Evolutionary conservation across 2,329 filamentous ascomycete genomes (phyloP).

Genomic region (Sporothrix variecibatus): DNA sequence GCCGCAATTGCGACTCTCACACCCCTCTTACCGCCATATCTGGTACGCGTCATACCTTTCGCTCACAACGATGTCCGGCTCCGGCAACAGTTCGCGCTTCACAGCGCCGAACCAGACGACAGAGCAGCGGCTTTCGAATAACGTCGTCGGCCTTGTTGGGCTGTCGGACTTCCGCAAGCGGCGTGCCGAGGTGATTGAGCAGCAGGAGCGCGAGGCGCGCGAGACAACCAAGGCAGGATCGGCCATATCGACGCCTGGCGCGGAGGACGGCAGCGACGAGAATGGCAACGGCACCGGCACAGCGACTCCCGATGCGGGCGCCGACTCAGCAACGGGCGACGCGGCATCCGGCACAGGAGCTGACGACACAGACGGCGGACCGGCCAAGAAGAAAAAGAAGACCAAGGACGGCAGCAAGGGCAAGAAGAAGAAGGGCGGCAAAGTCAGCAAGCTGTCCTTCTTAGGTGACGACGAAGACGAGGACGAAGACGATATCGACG

Average conservation of each 20-base stretch:
- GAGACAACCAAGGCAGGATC: slow-evolving; percentile 51
- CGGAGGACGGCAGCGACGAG: slow-evolving; percentile 29
- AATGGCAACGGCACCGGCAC: not conserved
- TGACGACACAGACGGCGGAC: slow-evolving; percentile 37
- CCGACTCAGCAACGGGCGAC: slow-evolving; percentile 37
- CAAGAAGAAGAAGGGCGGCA: slow-evolving; percentile 45
- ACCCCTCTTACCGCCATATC: too few species aligned
- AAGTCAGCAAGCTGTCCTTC: slow-evolving; percentile 61
- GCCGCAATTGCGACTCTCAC: not conserved
- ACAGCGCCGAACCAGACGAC: slow-evolving; percentile 74
- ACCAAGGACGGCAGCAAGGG: slow-evolving; percentile 46
- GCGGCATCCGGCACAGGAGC: slow-evolving; percentile 31
- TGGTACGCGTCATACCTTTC: not conserved
- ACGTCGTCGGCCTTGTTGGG: slow-evolving; percentile 87
- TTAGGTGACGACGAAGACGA: slow-evolving; percentile 44
- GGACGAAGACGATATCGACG: slow-evolving; percentile 14
- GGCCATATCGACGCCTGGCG: slow-evolving; percentile 47
- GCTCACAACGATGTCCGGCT: slow-evolving; percentile 37
- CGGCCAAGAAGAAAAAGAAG: slow-evolving; percentile 48
- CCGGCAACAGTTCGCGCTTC: slow-evolving; percentile 60
- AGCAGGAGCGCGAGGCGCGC: slow-evolving; percentile 79
- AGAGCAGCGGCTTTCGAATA: slow-evolving; percentile 78
- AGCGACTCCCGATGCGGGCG: slow-evolving; percentile 35
- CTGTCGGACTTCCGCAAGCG: slow-evolving; percentile 95
- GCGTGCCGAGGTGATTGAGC: slow-evolving; percentile 88